Percentiles rank a stretch among this genome's conserved stretches.
These are phyloP conservation scores for Lineolata rhizophorae DNA, from an alignment of 495 filamentous ascomycete genomes.

Conservation along the genomic window DNA sequence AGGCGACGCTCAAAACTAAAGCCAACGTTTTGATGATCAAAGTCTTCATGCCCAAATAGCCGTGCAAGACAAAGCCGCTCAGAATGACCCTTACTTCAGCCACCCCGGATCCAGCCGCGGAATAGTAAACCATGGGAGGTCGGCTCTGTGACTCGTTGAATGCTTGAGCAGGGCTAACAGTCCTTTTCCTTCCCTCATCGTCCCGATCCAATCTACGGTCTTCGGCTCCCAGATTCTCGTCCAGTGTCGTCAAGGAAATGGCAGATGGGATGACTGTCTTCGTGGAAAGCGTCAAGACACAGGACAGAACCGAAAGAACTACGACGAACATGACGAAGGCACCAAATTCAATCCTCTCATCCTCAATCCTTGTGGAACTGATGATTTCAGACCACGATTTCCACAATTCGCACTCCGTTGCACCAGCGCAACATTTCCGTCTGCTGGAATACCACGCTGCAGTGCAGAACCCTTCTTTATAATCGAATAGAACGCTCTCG, in stretches of 20 bases:
- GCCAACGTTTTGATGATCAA: conserved; percentile 69
- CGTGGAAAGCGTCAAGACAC: conserved; percentile 60
- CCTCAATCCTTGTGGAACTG: conserved; percentile 26
- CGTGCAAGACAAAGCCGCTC: conserved; percentile 91
- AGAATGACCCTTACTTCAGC: conserved; percentile 95
- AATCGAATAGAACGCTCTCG: conserved; percentile 67
- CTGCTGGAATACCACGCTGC: conserved; percentile 48
- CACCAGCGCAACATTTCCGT: conserved; percentile 53
- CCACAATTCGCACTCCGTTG: conserved; percentile 43
- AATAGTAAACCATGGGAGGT: conserved; percentile 79
- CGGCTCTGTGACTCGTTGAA: conserved; percentile 15
- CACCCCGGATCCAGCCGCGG: conserved; percentile 87
- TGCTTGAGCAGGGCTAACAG: conserved; percentile 13
- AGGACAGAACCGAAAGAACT: conserved; percentile 49
- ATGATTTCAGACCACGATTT: conserved; percentile 52
- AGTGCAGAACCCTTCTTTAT: conserved; percentile 74
- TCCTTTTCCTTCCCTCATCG: conserved; percentile 18
- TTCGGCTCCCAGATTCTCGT: conserved; percentile 46
- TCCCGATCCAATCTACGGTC: conserved; percentile 16
- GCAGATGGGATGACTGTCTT: conserved; percentile 82
- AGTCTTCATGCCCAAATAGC: conserved; percentile 79
- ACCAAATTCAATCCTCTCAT: conserved; percentile 46
- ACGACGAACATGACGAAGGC: conserved; percentile 53
- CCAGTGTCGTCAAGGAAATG: conserved; percentile 64
- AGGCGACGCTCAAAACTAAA: conserved; percentile 72